Evolutionary conservation across 179 eudicot species (phyloP).

Genomic region (Patellifolia procumbens): DNA sequence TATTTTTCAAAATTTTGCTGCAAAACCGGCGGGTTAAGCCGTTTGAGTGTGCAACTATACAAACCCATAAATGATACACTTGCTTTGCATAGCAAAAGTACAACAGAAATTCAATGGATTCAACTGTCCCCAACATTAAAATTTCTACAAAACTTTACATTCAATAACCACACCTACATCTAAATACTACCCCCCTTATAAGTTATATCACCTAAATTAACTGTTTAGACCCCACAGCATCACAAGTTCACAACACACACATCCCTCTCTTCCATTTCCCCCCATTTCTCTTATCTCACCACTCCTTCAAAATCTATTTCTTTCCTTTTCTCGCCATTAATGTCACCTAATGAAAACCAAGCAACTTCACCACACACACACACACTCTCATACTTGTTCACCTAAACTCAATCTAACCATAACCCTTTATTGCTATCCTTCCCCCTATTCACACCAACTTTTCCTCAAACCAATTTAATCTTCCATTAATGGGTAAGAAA

Average conservation of each 20-base stretch:
- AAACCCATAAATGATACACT: slow-evolving; percentile 20
- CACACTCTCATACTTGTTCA: not conserved
- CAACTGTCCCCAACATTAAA: slow-evolving; percentile 28
- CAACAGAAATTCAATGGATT: slow-evolving; percentile 22
- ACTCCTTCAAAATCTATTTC: slow-evolving; percentile 11
- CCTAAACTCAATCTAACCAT: slow-evolving; percentile 12
- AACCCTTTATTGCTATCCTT: not conserved
- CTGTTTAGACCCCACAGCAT: not conserved
- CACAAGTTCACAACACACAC: no score
- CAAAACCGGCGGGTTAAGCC: slow-evolving; percentile 22
- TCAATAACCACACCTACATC: slow-evolving; percentile 21
- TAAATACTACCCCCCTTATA: slow-evolving; percentile 3
- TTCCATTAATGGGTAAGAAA: slow-evolving; percentile 15
- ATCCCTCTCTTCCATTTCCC: slow-evolving; percentile 1
- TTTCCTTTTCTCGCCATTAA: slow-evolving; percentile 31
- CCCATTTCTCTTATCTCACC: slow-evolving; percentile 9
- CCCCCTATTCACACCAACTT: slow-evolving; percentile 14
- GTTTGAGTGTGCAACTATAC: slow-evolving; percentile 17
- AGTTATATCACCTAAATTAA: slow-evolving; percentile 7
- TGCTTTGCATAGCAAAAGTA: slow-evolving; percentile 25
- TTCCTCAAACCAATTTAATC: no score
- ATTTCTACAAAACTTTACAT: slow-evolving; percentile 20
- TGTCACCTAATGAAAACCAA: slow-evolving; percentile 34
- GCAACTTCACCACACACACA: slow-evolving; percentile 17
- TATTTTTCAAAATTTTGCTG: not conserved